Conservation (phyloP, 176 grass and related monocot genomes). For the Tillandsia fasciculata region DNA sequence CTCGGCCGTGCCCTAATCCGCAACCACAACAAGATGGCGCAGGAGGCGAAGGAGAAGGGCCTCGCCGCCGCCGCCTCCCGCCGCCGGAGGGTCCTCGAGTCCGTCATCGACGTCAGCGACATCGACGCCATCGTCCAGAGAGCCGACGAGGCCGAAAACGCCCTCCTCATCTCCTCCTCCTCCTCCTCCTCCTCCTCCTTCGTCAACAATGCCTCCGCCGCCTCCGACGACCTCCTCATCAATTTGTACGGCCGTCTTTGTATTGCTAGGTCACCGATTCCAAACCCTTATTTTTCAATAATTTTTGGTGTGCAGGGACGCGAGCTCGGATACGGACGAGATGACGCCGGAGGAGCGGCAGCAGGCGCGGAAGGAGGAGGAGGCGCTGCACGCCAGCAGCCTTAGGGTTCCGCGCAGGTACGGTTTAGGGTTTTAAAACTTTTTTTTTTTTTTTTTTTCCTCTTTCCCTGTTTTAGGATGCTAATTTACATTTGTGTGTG, state of each 20-base stretch:
- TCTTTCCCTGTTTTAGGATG: background rate
- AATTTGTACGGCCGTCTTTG: constrained; percentile 37
- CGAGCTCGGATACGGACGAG: constrained; percentile 17
- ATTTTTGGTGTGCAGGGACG: constrained; percentile 34
- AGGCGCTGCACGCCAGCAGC: constrained; percentile 55
- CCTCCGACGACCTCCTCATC: constrained; percentile 31
- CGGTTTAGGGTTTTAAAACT: background rate
- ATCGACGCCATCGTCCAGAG: constrained; percentile 69
- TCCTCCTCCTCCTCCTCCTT: constrained; percentile 13
- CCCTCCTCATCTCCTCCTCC: constrained; percentile 25
- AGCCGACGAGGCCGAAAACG: constrained; percentile 46
- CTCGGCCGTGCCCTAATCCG: constrained; percentile 60
- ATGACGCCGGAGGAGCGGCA: constrained; percentile 41
- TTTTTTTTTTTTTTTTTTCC: too few species aligned
- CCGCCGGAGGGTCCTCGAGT: constrained; percentile 51
- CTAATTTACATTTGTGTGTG: background rate
- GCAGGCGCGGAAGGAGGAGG: constrained; percentile 56
- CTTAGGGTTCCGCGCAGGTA: constrained; percentile 74
- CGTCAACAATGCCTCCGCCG: constrained; percentile 6
- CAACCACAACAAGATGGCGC: constrained; percentile 54
- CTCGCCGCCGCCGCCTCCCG: constrained; percentile 28
- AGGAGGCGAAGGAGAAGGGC: constrained; percentile 58
- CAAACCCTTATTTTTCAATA: background rate
- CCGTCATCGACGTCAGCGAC: constrained; percentile 73
- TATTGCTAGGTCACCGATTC: background rate